phyloP scores from a whole-genome alignment of 495 filamentous ascomycete genomes.

The Thozetella sp. region DNA sequence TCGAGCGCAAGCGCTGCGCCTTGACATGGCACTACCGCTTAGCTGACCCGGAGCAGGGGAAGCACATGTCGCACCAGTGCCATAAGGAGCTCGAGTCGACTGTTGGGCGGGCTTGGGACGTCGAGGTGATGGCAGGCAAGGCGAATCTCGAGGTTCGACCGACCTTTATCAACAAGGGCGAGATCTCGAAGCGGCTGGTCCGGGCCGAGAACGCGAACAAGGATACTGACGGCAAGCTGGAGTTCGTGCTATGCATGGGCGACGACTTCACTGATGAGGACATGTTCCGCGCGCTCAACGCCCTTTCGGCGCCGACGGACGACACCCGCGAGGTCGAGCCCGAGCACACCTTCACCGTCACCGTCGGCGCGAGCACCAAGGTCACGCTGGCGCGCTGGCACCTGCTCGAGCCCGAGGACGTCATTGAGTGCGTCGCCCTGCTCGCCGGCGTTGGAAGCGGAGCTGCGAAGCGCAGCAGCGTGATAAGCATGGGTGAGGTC shows the following conservation, averaged over 20 bases:
- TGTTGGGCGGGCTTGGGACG: slow-evolving; percentile 75
- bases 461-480: slow-evolving; percentile 15
- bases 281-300: slow-evolving; percentile 70
- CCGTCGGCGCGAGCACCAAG: slow-evolving; percentile 85
- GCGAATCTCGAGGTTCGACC: slow-evolving; percentile 95
- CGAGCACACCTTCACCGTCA: slow-evolving; percentile 79
- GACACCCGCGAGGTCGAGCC: slow-evolving; percentile 47
- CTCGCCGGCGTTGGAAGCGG: slow-evolving; percentile 59
- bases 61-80: slow-evolving; percentile 74
- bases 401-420: slow-evolving; percentile 82
- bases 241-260: slow-evolving; percentile 86
- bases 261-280: slow-evolving; percentile 99
- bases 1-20: slow-evolving; percentile 89
- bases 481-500: slow-evolving; percentile 41
- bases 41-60: slow-evolving; percentile 80
- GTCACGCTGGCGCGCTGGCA: slow-evolving; percentile 86
- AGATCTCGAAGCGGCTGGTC: slow-evolving; percentile 81
- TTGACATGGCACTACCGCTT: slow-evolving; percentile 97
- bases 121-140: slow-evolving; percentile 95
- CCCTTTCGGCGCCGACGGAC: slow-evolving; percentile 36
- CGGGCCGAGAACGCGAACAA: slow-evolving; percentile 55
- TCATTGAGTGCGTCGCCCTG: slow-evolving; percentile 76
- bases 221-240: slow-evolving; percentile 46
- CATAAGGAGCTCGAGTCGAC: slow-evolving; percentile 73
- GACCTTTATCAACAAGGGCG: slow-evolving; percentile 95